These are phyloP conservation scores for Cucurbita ficifolia DNA, from an alignment of 306 rosid species.

Conservation along the genomic window DNA sequence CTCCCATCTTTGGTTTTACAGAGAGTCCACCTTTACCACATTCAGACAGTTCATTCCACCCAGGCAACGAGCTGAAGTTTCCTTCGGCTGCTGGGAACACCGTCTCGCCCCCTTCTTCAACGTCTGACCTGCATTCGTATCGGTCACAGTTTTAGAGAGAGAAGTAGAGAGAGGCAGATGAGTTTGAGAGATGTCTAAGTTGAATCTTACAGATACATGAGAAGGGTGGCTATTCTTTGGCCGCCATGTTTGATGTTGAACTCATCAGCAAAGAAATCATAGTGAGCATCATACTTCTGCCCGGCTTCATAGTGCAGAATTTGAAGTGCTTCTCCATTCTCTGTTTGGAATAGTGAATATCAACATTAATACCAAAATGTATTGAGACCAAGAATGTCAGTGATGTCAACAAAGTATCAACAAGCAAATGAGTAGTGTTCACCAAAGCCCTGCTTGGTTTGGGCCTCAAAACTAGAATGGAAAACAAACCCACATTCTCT, in stretches of 20 bases:
- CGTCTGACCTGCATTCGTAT: slow-evolving; percentile 35
- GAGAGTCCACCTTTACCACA: slow-evolving; percentile 71
- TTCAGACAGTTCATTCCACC: slow-evolving; percentile 85
- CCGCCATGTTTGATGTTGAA: slow-evolving; percentile 75
- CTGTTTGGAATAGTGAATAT: neutral
- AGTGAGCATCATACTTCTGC: slow-evolving; percentile 74
- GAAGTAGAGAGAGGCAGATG: neutral
- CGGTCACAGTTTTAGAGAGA: neutral
- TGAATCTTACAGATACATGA: slow-evolving; percentile 48
- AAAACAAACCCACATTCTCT: slow-evolving; percentile 22
- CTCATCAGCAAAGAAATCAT: slow-evolving; percentile 71
- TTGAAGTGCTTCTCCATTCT: slow-evolving; percentile 84
- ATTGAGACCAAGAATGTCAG: neutral
- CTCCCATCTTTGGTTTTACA: slow-evolving; percentile 79
- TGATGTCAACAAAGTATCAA: neutral
- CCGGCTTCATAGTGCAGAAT: slow-evolving; percentile 85
- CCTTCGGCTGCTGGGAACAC: slow-evolving; percentile 62
- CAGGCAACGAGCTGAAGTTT: slow-evolving; percentile 49
- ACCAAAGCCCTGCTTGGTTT: neutral
- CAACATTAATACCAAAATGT: neutral
- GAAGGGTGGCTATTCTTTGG: slow-evolving; percentile 73
- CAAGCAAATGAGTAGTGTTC: neutral
- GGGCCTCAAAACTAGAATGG: neutral
- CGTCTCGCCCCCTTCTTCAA: slow-evolving; percentile 89
- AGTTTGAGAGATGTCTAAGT: neutral